Base-by-base conservation (phyloP, 1,284 basidiomycete genomes). In the Athelia psychrophila region DNA sequence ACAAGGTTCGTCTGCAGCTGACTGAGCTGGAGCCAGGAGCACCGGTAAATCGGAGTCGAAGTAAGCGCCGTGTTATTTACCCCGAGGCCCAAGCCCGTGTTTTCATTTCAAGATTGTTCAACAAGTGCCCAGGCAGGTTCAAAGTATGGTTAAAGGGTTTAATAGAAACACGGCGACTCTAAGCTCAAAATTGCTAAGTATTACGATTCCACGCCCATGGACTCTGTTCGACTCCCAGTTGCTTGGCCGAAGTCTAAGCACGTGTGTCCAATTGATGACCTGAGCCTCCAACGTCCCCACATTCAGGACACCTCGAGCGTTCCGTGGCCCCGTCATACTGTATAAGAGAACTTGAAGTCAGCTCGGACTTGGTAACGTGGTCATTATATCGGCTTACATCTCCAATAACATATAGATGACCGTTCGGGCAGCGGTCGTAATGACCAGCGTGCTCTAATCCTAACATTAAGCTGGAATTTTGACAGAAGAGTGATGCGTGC, bases 341-440 rank as follows among this genome's bases (percentile, higher is more conserved):
- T 15, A 32, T 15, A 13, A 18, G 16, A 4, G 23, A 24, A 9
- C 5, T 46, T 20, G 23, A 24, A 9, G 16, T 46, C 44, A 46
- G 44, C 8, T 27, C 10, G 10, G n/a, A 46, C 16, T 46, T 6
- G 10, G 24, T 23, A 20, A 8, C 9, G 22, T 16, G 30, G 18
- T 16, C 12, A 46, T 45, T 22, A n/a, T 59, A 48, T 36, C 61
- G 50, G 65, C 68, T 52, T 48, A 77, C 75, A 48, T 79, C 72
- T 4, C 58, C 63, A 50, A 80, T 79, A 3, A 70, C 68, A 54
- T 71, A 81, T 1, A 71, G 64, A 59, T 84, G 81, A 0, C 81
- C 81, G 54, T 80, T 79, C 3, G 69, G 71, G 57, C 81, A 84
- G 30, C 68, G 72, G 54, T 77, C 78, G 55, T 73, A 81, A 57